These are phyloP conservation scores for Diophrys appendiculata DNA, from an alignment of 73 alveolate genomes.

Conservation along the genomic window DNA sequence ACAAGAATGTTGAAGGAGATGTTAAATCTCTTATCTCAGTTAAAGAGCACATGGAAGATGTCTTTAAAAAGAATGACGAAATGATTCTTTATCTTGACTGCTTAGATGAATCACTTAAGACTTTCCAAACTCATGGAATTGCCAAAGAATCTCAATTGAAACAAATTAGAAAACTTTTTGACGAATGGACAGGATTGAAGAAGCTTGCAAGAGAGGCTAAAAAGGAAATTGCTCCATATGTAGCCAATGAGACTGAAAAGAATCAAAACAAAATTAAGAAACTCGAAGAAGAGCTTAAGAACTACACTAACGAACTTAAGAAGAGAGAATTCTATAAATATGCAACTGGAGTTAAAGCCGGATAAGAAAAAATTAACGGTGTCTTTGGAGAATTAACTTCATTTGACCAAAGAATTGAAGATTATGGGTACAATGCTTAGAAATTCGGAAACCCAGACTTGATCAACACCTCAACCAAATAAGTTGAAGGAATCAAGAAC, in stretches of 20 bases:
- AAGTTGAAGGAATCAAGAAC: constrained; percentile 83
- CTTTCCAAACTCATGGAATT: constrained; percentile 73
- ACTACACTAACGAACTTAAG: constrained; percentile 90
- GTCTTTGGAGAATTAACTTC: constrained; percentile 77
- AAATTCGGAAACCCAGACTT: constrained; percentile 97
- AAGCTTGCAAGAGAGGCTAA: constrained; percentile 91
- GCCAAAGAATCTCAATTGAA: constrained; percentile 80
- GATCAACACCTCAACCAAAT: constrained; percentile 84
- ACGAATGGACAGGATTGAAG: constrained; percentile 83
- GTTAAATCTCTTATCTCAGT: constrained; percentile 79
- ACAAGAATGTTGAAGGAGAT: constrained; percentile 79
- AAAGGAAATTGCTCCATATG: constrained; percentile 93
- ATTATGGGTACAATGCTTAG: constrained; percentile 81
- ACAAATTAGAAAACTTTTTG: constrained; percentile 74
- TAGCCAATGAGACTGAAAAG: constrained; percentile 91
- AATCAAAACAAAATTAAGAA: constrained; percentile 90
- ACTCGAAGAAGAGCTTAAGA: constrained; percentile 93
- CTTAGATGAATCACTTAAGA: constrained; percentile 75
- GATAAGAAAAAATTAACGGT: constrained; percentile 74
- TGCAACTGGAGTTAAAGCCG: constrained; percentile 90
- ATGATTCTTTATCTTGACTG: constrained; percentile 79
- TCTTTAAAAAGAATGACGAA: constrained; percentile 70
- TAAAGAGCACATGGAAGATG: constrained; percentile 77
- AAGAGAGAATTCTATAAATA: constrained; percentile 93
- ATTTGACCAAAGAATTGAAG: constrained; percentile 78